A percentile compares a stretch with the other conserved stretches of the same genome.
These are phyloP conservation scores for Cytidiella melzeri DNA, from an alignment of 768 basidiomycete species.

Conservation along the genomic window DNA sequence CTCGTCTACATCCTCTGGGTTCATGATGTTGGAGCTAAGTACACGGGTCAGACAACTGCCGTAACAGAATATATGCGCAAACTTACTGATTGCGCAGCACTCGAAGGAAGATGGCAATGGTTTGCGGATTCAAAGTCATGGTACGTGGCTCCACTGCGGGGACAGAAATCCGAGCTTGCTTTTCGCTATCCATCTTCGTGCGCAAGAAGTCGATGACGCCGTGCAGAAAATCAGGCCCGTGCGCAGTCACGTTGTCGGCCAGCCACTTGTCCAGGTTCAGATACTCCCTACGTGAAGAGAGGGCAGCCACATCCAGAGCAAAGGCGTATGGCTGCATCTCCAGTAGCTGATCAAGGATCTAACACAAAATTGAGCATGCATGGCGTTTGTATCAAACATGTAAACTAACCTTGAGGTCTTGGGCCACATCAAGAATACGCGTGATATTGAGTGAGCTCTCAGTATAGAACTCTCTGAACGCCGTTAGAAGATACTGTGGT, in stretches of 20 bases:
- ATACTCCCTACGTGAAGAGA: slow-evolving; percentile 90
- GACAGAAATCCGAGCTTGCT: slow-evolving; percentile 67
- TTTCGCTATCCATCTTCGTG: slow-evolving; percentile 90
- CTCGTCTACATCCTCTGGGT: slow-evolving; percentile 73
- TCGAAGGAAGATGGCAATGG: slow-evolving; percentile 88
- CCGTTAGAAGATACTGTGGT: slow-evolving; percentile 77
- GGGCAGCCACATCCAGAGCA: slow-evolving; percentile 88
- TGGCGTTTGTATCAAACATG: neutral
- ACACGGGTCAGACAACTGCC: slow-evolving; percentile 3
- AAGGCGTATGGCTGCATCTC: slow-evolving; percentile 86
- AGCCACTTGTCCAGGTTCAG: slow-evolving; percentile 97
- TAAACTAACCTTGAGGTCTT: slow-evolving; percentile 77
- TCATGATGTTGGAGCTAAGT: slow-evolving; percentile 66
- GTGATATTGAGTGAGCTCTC: slow-evolving; percentile 92
- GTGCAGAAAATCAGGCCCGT: slow-evolving; percentile 82
- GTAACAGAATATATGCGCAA: neutral
- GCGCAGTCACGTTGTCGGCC: slow-evolving; percentile 74
- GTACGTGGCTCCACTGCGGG: slow-evolving; percentile 73
- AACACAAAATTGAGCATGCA: neutral
- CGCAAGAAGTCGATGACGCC: slow-evolving; percentile 86
- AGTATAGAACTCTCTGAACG: slow-evolving; percentile 88
- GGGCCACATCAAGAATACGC: slow-evolving; percentile 89
- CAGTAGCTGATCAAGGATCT: slow-evolving; percentile 91
- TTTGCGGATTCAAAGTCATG: slow-evolving; percentile 81
- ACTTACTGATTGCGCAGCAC: slow-evolving; percentile 79